Percentiles rank a stretch among this genome's conserved stretches.
Conservation (phyloP, 2,329 filamentous ascomycete species). For the Tothia fuscella region DNA sequence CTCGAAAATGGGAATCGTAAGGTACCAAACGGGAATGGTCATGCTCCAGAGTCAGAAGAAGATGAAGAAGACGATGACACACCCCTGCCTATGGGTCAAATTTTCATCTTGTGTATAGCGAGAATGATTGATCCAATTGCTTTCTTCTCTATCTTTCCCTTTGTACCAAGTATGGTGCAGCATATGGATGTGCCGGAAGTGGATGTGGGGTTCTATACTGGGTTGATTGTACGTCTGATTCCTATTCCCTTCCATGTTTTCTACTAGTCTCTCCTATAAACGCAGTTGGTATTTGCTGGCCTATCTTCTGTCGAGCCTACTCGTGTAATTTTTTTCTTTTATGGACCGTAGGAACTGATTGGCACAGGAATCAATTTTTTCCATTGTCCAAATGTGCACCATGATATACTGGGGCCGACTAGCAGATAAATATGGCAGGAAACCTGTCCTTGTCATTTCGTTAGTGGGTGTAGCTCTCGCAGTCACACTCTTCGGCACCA, state of each 20-base stretch:
- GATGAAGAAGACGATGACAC: slow-evolving; percentile 27
- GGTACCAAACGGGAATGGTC: background rate
- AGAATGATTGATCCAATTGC: slow-evolving; percentile 63
- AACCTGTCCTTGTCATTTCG: slow-evolving; percentile 58
- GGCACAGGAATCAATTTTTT: slow-evolving; percentile 53
- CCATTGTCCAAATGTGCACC: slow-evolving; percentile 61
- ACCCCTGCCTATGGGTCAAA: slow-evolving; percentile 50
- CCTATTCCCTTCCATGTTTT: too few relatives aligned
- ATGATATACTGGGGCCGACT: slow-evolving; percentile 64
- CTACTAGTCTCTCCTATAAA: too few relatives aligned
- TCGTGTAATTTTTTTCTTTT: too few relatives aligned
- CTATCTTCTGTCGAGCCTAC: too few relatives aligned
- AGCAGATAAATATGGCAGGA: slow-evolving; percentile 58
- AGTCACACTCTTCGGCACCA: slow-evolving; percentile 56
- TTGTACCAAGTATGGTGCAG: slow-evolving; percentile 65
- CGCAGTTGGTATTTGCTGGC: too few relatives aligned
- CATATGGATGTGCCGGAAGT: slow-evolving; percentile 48
- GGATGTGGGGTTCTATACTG: slow-evolving; percentile 72
- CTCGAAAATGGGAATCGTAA: background rate
- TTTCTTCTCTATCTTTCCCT: slow-evolving; percentile 77
- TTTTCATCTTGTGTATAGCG: slow-evolving; percentile 61
- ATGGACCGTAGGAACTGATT: too few relatives aligned
- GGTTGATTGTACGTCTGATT: slow-evolving; percentile 51
- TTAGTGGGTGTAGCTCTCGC: slow-evolving; percentile 50
- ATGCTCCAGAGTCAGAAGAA: too few relatives aligned